Base-by-base conservation (phyloP, 108 stramenopile species). In the Fragilaria crotonensis region DNA sequence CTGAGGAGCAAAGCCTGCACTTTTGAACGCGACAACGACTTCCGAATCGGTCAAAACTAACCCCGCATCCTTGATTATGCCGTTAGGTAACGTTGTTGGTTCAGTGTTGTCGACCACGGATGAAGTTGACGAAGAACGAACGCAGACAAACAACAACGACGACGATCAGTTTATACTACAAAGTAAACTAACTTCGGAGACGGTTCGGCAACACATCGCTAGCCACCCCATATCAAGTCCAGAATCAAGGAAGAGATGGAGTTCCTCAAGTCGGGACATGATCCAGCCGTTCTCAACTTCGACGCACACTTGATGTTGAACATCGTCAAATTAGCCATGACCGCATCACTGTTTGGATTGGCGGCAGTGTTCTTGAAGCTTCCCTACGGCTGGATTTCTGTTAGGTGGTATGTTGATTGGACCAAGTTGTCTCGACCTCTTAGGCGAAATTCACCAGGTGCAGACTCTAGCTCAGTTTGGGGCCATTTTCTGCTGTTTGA, bases 351-450 rank as follows among this genome's bases (percentile, higher is more conserved):
- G 25, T 55, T 55, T 29, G 54, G 54, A 4, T 22, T 55, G 5
- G 5, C 28, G 0, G 54, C 54, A 4, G 54, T 33, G 4, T 25
- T 33, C 7, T 29, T 55, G 5, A 33, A 26, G 28, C 27, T 55
- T 5, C 54, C 29, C 54, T 26, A 55, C 54, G 4, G 54, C 54
- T 21, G 54, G 54, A 4, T 55, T 55, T 55, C 27, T 55, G 30
- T 5, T 55, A 5, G 54, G 54, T 4, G 54, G 54, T 5, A 55
- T 55, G 54, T 27, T 55, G 14, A 55, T 55, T 33, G 54, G 54
- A 5, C 54, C 54, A 33, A 55, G 54, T 29, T 55, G 21, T 0
- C 29, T 55, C 25, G 54, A 29, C 7, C 5, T 55, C 25, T 21
- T 55, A 4, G 54, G 33, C 5, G 33, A 55, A 33, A 33, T 55